phyloP scores from a whole-genome alignment of 768 basidiomycete species.

The Gymnopilus dilepis region DNA sequence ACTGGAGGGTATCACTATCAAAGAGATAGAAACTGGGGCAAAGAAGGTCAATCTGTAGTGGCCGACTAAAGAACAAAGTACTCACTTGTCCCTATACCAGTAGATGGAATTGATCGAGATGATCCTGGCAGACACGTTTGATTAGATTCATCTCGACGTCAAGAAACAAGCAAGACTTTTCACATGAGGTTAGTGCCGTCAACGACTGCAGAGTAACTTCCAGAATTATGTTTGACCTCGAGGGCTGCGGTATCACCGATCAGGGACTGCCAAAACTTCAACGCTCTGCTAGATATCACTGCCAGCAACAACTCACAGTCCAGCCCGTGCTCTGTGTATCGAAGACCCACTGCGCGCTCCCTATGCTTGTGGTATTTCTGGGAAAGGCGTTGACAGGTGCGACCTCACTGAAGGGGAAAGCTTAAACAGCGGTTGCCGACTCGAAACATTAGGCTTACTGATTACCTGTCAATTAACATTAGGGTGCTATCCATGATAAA shows the following conservation, averaged over 20 bases:
- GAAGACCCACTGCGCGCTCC: slow-evolving; percentile 60
- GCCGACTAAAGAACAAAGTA: neutral
- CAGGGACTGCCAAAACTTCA: slow-evolving; percentile 42
- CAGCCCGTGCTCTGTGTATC: slow-evolving; percentile 55
- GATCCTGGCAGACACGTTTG: slow-evolving; percentile 40
- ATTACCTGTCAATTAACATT: slow-evolving; percentile 43
- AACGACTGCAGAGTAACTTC: slow-evolving; percentile 56
- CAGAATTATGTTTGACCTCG: slow-evolving; percentile 52
- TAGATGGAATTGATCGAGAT: slow-evolving; percentile 66
- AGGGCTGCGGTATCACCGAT: slow-evolving; percentile 47
- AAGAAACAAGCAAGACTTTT: slow-evolving; percentile 23
- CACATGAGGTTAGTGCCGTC: slow-evolving; percentile 56
- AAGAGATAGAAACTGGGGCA: slow-evolving; percentile 60
- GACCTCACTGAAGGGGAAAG: slow-evolving; percentile 46
- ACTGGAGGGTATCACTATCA: slow-evolving; percentile 54
- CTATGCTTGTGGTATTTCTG: slow-evolving; percentile 42
- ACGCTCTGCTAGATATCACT: neutral
- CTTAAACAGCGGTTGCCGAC: neutral
- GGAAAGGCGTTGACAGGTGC: slow-evolving; percentile 66
- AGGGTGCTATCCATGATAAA: neutral
- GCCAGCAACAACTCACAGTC: slow-evolving; percentile 40
- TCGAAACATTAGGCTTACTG: slow-evolving; percentile 41
- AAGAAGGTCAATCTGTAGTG: neutral
- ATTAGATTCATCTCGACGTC: neutral
- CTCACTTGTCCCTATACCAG: slow-evolving; percentile 65